Conservation (phyloP, 176 grass and related monocot genomes). For the Musa troglodytarum region DNA sequence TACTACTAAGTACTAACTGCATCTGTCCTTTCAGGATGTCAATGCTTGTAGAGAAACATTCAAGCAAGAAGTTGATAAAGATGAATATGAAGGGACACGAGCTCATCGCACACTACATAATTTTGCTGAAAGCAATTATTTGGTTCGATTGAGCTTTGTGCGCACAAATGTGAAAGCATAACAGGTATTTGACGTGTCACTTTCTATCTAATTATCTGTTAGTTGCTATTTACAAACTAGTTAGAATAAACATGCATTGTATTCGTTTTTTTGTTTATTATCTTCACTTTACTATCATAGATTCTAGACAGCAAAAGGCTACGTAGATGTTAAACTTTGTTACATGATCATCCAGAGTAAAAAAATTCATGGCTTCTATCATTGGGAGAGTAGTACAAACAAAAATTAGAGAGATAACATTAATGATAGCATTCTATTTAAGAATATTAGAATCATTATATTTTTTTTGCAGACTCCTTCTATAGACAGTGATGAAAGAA, state of each 20-base stretch:
- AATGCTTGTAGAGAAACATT: slow-evolving; percentile 55
- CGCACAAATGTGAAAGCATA: slow-evolving; percentile 21
- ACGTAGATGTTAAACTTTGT: background rate
- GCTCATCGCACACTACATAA: slow-evolving; percentile 65
- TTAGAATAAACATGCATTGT: background rate
- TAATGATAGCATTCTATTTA: too few relatives aligned
- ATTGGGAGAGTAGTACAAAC: too few relatives aligned
- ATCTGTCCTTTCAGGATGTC: slow-evolving; percentile 36
- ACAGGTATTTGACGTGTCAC: background rate
- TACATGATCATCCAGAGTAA: too few relatives aligned
- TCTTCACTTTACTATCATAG: background rate
- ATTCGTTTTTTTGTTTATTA: background rate
- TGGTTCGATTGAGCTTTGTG: slow-evolving; percentile 61
- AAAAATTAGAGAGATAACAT: too few relatives aligned
- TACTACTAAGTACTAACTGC: background rate
- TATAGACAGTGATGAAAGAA: too few relatives aligned
- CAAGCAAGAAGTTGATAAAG: slow-evolving; percentile 42
- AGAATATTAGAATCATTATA: too few relatives aligned
- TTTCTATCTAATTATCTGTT: background rate
- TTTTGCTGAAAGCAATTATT: slow-evolving; percentile 89
- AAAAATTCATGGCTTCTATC: too few relatives aligned
- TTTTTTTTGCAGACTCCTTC: too few relatives aligned
- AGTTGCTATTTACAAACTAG: background rate
- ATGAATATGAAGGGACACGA: slow-evolving; percentile 50
- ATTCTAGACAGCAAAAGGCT: background rate